A percentile compares a stretch with the other conserved stretches of the same genome.
phyloP scores from a whole-genome alignment of 805 yeast species.

The Soucietia sequanensis region DNA sequence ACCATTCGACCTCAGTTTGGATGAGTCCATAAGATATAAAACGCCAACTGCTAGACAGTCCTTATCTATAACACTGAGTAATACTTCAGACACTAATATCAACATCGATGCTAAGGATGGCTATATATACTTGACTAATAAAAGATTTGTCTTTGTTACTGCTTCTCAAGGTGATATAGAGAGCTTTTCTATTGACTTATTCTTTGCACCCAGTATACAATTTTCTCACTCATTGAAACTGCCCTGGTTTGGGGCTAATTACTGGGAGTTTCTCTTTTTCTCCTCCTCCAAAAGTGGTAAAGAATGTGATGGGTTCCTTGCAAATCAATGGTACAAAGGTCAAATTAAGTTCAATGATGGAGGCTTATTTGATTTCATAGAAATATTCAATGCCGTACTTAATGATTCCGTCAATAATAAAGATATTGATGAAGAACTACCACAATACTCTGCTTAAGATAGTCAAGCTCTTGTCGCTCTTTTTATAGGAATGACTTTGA shows the following conservation, averaged over 20 bases:
- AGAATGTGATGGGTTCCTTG: conserved; percentile 41
- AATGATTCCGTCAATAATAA: conserved; percentile 35
- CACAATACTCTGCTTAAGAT: conserved; percentile 30
- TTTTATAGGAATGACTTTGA: conserved; percentile 1
- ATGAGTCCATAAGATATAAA: neutral
- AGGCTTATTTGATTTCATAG: conserved; percentile 44
- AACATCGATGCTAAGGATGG: conserved; percentile 39
- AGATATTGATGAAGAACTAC: conserved; percentile 46
- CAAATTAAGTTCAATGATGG: conserved; percentile 45
- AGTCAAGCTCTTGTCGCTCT: neutral
- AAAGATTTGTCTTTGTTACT: conserved; percentile 39
- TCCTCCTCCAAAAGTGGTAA: conserved; percentile 30
- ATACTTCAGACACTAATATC: conserved; percentile 10
- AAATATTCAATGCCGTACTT: conserved; percentile 28
- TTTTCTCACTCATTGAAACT: conserved; percentile 41
- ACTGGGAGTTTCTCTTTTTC: conserved; percentile 43
- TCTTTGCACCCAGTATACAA: conserved; percentile 23
- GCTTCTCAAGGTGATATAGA: conserved; percentile 42
- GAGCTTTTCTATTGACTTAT: conserved; percentile 37
- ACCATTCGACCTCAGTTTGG: neutral
- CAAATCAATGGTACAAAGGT: conserved; percentile 36
- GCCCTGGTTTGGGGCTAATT: conserved; percentile 57
- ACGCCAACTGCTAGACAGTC: conserved; percentile 25
- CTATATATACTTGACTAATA: conserved; percentile 39
- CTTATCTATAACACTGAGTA: conserved; percentile 21